Base-by-base conservation (phyloP, 371 early-diverging fungal species). In the Actinomucor elegans region DNA sequence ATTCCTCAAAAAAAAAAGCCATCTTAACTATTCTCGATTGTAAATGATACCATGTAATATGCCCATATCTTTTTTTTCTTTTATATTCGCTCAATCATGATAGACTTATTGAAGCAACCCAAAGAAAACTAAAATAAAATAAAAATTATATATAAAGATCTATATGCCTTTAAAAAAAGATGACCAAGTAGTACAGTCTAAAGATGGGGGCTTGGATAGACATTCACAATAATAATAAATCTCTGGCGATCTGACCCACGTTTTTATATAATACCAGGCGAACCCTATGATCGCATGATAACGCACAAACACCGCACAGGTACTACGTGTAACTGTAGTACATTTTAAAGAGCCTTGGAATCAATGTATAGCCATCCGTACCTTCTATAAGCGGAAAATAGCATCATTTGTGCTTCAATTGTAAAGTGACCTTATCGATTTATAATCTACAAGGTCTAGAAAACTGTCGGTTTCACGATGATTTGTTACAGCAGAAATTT, bases 221-320 rank as follows among this genome's bases (percentile, higher is more conserved):
- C n/a, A n/a, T n/a, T n/a, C n/a, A n/a, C n/a, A 37, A 37, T 20
- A n/a, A 17, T 8, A 38, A 41, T 27, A 17, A 57, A 57, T 57
- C 58, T 57, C 40, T 57, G 58, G 37, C 51, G 58, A 57, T 57
- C 58, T 57, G 46, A n/a, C 29, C 58, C 58, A 58, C 58, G 58
- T 58, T 58, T 51, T 52, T 38, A 40, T 38, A 29, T 31, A 28
- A 17, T 10, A 15, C 23, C 17, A 17, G 37, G 31, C 35, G 21
- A 36, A 48, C 40, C 48, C 49, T 56, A 34, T 58, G 58, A 58
- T 58, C 58, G 58, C 52, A 56, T 56, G 57, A 48, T 56, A 42
- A 49, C 43, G 50, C 49, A 56, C 43, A 58, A 48, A 48, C 46
- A 28, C 36, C 55, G 55, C 55, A 54, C 55, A 54, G 55, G 21